Base-by-base conservation (phyloP, 306 rosid species). In the Aeschynomene evenia region DNA sequence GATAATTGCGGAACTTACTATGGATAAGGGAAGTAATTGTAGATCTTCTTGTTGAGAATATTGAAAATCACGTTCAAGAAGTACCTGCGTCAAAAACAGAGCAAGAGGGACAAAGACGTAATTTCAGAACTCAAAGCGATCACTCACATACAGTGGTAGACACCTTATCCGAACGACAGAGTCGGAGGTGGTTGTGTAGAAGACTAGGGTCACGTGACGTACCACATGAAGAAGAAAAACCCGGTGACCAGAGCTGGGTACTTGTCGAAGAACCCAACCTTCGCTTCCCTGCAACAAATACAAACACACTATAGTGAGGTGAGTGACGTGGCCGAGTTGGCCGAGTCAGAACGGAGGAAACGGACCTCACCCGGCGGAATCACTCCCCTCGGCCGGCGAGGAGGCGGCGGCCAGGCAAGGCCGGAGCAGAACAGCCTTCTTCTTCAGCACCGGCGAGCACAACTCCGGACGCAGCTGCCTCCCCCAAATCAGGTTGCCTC, bases 321-420 rank as follows among this genome's bases (percentile, higher is more conserved):
- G 68, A 24, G 77, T 29, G 66, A 74, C 52, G 40, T 28, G 73
- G 54, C 15, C 53, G 77, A 84, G 57, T 75, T 40, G 22, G 19
- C 85, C 63, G 87, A 76, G 84, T 75, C 84, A 79, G 83, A 90
- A 83, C 96, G 90, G 87, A 86, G 77, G 91, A 82, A 75, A 90
- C 96, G 98, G 95, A 93, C 97, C 98, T 93, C 98, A 93, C 98
- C 98, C 98, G 84, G 96, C 86, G 84, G 98, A 93, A 90, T 93
- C 98, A 79, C 83, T 78, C 2, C 96, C 96, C 40, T 77, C 92
- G 16, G 94, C 81, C 40, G 96, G 85, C 18, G 90, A 89, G 31
- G 96, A 86, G 20, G 97, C 89, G 0, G 98, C 88, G 9, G 72
- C 82, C 12, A 57, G 82, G 60, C 91, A 79, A 0, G 91, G 94